A percentile compares a stretch with the other conserved stretches of the same genome.
Conservation (phyloP, 192 early-diverging fungal species). For the Rhizoclosmatium sp. region DNA sequence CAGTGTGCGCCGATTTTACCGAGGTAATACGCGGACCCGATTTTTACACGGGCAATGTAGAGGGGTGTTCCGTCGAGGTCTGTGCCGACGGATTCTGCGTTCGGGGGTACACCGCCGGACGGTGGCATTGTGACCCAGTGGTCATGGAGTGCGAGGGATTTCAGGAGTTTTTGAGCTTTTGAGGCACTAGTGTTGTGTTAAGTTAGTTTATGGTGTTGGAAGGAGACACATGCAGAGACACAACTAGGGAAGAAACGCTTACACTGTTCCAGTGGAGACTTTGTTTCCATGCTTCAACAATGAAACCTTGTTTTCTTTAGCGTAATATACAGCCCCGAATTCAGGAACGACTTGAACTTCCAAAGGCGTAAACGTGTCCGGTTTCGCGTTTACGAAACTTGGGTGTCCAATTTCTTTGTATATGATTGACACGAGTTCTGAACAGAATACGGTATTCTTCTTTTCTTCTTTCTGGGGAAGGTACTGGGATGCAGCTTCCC, state of each 20-base stretch:
- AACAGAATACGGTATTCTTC: slow-evolving; percentile 46
- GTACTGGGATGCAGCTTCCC: slow-evolving; percentile 8
- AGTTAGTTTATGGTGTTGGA: too few species aligned
- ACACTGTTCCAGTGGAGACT: neutral
- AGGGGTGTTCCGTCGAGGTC: slow-evolving; percentile 22
- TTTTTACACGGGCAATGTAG: slow-evolving; percentile 38
- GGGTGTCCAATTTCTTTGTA: slow-evolving; percentile 30
- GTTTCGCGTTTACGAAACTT: slow-evolving; percentile 28
- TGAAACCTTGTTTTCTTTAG: slow-evolving; percentile 24
- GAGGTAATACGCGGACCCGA: slow-evolving; percentile 13
- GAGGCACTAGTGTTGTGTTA: neutral
- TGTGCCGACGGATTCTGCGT: slow-evolving; percentile 17
- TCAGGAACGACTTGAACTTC: slow-evolving; percentile 37
- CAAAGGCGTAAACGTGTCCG: slow-evolving; percentile 47
- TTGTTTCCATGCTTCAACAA: slow-evolving; percentile 13
- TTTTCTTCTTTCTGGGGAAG: slow-evolving; percentile 21
- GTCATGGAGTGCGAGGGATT: neutral
- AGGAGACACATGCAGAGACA: too few species aligned
- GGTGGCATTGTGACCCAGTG: slow-evolving; percentile 18
- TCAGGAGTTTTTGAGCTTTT: slow-evolving; percentile 7
- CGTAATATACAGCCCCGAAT: slow-evolving; percentile 26
- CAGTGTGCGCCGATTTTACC: slow-evolving; percentile 18
- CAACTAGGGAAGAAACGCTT: too few species aligned
- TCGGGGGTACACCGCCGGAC: slow-evolving; percentile 5
- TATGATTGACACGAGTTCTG: slow-evolving; percentile 41